phyloP scores from a whole-genome alignment of 2,329 filamentous ascomycete species.

The Sporothrix variecibatus region DNA sequence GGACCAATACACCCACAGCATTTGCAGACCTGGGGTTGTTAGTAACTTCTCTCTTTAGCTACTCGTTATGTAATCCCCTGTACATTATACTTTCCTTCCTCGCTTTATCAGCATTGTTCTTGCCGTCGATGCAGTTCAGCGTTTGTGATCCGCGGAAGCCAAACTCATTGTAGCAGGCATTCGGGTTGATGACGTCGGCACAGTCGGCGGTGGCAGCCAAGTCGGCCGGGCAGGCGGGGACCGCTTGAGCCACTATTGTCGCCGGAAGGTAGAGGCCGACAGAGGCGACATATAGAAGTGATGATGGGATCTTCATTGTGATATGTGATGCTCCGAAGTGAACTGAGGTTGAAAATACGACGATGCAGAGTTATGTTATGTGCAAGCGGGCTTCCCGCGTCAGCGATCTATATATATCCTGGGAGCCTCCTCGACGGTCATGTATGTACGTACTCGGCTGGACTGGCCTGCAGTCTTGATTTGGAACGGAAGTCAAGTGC shows the following conservation, averaged over 20 bases:
- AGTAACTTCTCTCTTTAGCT: too few species aligned
- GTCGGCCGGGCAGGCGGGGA: constrained; percentile 39
- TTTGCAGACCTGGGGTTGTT: constrained; percentile 38
- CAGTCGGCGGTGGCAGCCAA: constrained; percentile 43
- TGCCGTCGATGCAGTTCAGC: constrained; percentile 42
- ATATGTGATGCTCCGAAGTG: neutral
- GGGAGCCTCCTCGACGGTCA: neutral
- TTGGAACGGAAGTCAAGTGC: neutral
- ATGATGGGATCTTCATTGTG: neutral
- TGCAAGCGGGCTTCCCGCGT: neutral
- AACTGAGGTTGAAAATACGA: neutral
- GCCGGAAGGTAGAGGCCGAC: constrained; percentile 29
- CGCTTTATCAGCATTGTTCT: constrained; percentile 37
- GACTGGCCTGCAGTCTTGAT: neutral
- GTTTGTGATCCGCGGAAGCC: constrained; percentile 40
- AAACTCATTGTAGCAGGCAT: constrained; percentile 46
- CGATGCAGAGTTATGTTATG: neutral
- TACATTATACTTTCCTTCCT: constrained; percentile 36
- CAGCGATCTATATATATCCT: neutral
- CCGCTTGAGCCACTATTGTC: constrained; percentile 34
- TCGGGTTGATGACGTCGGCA: constrained; percentile 44
- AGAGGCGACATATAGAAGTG: constrained; percentile 30
- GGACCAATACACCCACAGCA: constrained; percentile 43
- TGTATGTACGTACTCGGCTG: neutral
- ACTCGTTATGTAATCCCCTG: neutral